Conservation (phyloP, 805 yeast species). For the Candida bentonensis region DNA sequence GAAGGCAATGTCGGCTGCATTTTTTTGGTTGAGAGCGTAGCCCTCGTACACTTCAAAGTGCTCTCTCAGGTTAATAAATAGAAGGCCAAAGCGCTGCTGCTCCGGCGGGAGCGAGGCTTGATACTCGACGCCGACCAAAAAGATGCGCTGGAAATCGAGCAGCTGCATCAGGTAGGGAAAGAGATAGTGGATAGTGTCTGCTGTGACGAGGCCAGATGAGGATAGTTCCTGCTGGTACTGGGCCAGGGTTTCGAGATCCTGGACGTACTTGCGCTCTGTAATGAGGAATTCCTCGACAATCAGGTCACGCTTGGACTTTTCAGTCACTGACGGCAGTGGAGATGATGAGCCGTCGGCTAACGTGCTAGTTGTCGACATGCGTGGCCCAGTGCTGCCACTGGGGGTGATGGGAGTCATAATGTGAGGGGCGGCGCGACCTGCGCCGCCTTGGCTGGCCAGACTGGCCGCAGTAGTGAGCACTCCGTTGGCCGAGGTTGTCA, state of each 20-base stretch:
- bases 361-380: constrained; percentile 1
- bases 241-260: constrained; percentile 67
- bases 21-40: constrained; percentile 82
- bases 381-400: not conserved
- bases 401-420: constrained; percentile 4
- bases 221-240: constrained; percentile 56
- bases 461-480: not conserved
- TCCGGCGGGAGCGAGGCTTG: constrained; percentile 61
- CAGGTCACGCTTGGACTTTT: constrained; percentile 39
- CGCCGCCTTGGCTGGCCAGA: constrained; percentile 1
- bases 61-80: constrained; percentile 72
- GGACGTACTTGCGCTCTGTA: constrained; percentile 87
- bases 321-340: constrained; percentile 6
- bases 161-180: constrained; percentile 78
- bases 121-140: constrained; percentile 78
- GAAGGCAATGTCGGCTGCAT: constrained; percentile 67
- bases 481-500: not conserved
- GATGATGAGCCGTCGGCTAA: constrained; percentile 1
- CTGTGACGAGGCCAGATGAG: constrained; percentile 50
- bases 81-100: constrained; percentile 76
- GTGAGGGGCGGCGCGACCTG: not conserved
- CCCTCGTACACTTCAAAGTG: constrained; percentile 86
- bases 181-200: constrained; percentile 65
- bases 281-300: constrained; percentile 74
- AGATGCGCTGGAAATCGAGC: constrained; percentile 83